Conservation (phyloP, 2,329 filamentous ascomycete species). For the Colletotrichum costaricense region DNA sequence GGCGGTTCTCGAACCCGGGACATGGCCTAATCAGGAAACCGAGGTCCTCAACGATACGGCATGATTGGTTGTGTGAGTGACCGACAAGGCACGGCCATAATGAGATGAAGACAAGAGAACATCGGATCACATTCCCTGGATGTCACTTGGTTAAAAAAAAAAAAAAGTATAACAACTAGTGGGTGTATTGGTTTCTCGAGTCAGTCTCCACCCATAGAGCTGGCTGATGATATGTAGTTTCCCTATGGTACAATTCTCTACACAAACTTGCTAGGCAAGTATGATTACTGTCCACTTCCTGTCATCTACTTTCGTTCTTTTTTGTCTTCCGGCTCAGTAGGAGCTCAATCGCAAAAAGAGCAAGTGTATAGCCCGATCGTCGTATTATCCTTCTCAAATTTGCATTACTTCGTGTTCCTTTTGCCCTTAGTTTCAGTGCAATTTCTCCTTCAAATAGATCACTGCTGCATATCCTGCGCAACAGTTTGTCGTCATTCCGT, state of each 20-base stretch:
- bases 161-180: not conserved
- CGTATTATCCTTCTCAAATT: not conserved
- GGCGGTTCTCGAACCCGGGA: not conserved
- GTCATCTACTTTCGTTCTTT: not conserved
- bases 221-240: slow-evolving; percentile 2
- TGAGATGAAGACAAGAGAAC: not conserved
- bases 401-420: not conserved
- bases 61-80: not conserved
- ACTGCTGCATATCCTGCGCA: slow-evolving; percentile 77
- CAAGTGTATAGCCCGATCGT: not conserved
- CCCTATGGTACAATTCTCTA: slow-evolving; percentile 7
- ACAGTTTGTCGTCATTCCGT: slow-evolving; percentile 76
- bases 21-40: not conserved
- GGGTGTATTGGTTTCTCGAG: slow-evolving; percentile 11
- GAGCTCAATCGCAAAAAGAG: not conserved
- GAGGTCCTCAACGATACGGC: not conserved
- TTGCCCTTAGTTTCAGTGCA: slow-evolving; percentile 55
- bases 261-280: not conserved
- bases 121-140: no score
- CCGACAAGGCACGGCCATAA: not conserved
- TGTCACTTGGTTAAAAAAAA: not conserved
- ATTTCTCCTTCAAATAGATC: slow-evolving; percentile 73
- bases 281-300: not conserved
- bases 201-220: not conserved
- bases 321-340: not conserved